These are phyloP conservation scores for Amylocystis lapponica DNA, from an alignment of 768 basidiomycete species.

Conservation along the genomic window DNA sequence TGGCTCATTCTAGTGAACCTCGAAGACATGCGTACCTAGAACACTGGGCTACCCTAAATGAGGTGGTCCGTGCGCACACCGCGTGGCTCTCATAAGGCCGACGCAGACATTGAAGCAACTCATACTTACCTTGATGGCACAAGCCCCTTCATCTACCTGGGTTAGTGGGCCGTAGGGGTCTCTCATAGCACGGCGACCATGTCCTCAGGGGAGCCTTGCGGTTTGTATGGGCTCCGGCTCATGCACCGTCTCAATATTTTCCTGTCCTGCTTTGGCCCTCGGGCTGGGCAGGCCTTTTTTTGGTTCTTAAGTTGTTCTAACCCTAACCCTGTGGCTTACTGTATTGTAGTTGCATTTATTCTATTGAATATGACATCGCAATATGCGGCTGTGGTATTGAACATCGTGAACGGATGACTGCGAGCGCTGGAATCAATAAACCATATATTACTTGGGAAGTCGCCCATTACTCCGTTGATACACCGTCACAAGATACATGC, in stretches of 20 bases:
- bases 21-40: too few relatives aligned
- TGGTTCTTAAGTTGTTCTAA: conserved; percentile 7
- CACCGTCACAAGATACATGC: neutral
- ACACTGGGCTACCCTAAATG: neutral
- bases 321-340: conserved; percentile 16
- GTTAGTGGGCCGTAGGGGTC: conserved; percentile 17
- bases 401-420: too few relatives aligned
- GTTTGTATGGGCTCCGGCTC: conserved; percentile 38
- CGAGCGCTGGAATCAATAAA: too few relatives aligned
- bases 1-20: too few relatives aligned
- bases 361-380: too few relatives aligned
- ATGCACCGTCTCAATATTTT: conserved; percentile 30
- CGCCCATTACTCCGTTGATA: too few relatives aligned
- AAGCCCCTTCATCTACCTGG: conserved; percentile 17
- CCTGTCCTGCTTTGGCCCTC: conserved; percentile 21
- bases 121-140: conserved; percentile 23
- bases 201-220: conserved; percentile 39
- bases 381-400: too few relatives aligned
- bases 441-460: too few relatives aligned
- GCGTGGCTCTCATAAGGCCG: conserved; percentile 4
- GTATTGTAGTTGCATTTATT: too few relatives aligned
- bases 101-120: conserved; percentile 2
- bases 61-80: conserved; percentile 16
- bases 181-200: conserved; percentile 42
- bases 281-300: conserved; percentile 19